Base-by-base conservation (phyloP, 768 basidiomycete genomes). In the Coprinellus micaceus region DNA sequence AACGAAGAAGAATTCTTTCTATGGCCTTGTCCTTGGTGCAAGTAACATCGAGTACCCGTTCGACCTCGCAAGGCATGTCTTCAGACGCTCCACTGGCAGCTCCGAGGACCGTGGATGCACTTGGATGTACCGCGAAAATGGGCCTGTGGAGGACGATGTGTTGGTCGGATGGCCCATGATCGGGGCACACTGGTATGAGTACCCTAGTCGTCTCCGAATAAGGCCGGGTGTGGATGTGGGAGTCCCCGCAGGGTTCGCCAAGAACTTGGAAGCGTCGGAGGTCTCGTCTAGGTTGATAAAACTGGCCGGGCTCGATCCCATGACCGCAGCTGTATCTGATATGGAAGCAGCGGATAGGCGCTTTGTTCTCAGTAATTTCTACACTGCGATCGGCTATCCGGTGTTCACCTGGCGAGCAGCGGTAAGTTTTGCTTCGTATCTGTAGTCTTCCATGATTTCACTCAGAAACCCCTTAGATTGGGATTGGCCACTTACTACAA, bases 401-500 rank as follows among this genome's bases (percentile, higher is more conserved):
- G 26, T 28, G n/a, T 48, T 26, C 47, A 48, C 47, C 28, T 48
- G 47, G 47, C 47, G 47, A 26, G 47, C 24, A 9, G 47, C 47
- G 26, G 47, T 48, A 48, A 10, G 44, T 46, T 11, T 10, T 21
- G 44, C 21, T 5, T 22, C 26, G 43, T 46, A 6, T 41, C 15
- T 41, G n/a, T 17, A 46, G 4, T 13, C 1, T 17, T 13, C 13
- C 9, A 10, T 25, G 9, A 9, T n/a, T n/a, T n/a, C n/a, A n/a
- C n/a, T n/a, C n/a, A n/a, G n/a, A n/a, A n/a, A n/a, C n/a, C n/a
- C n/a, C n/a, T n/a, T n/a, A n/a, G n/a, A n/a, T n/a, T n/a, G n/a
- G n/a, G n/a, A n/a, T n/a, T n/a, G n/a, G n/a, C n/a, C n/a, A n/a
- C n/a, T n/a, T n/a, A n/a, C n/a, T n/a, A n/a, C n/a, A n/a, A n/a